A percentile compares a stretch with the other conserved stretches of the same genome.
phyloP scores from a whole-genome alignment of 805 yeast species.

The Brettanomyces anomalus region DNA sequence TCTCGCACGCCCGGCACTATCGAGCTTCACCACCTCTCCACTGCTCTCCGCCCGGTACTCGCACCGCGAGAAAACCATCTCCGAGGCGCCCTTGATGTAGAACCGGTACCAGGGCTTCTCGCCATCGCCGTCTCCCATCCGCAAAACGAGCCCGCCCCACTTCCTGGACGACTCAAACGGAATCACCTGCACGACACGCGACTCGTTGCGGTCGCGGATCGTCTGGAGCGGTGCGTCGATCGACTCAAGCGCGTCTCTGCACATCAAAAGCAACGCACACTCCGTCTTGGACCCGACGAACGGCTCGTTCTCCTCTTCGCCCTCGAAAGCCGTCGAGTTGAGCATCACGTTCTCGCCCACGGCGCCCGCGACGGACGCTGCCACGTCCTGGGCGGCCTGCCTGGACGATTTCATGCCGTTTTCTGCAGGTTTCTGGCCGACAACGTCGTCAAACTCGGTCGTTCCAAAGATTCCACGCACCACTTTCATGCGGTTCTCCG shows the following conservation, averaged over 20 bases:
- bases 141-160: slow-evolving; percentile 78
- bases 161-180: slow-evolving; percentile 92
- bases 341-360: slow-evolving; percentile 52
- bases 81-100: slow-evolving; percentile 91
- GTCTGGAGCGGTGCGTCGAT: slow-evolving; percentile 35
- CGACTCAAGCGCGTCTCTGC: slow-evolving; percentile 45
- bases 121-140: slow-evolving; percentile 29
- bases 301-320: slow-evolving; percentile 40
- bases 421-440: neutral
- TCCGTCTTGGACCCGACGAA: slow-evolving; percentile 93
- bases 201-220: slow-evolving; percentile 29
- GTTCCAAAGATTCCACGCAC: slow-evolving; percentile 66
- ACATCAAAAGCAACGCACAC: slow-evolving; percentile 70
- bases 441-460: slow-evolving; percentile 39
- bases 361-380: slow-evolving; percentile 16
- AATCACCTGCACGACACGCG: slow-evolving; percentile 53
- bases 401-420: neutral
- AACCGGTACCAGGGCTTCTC: slow-evolving; percentile 34
- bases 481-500: slow-evolving; percentile 89
- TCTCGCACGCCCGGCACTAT: slow-evolving; percentile 12
- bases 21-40: neutral
- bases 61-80: slow-evolving; percentile 63
- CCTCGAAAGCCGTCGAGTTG: slow-evolving; percentile 89
- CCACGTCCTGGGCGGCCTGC: neutral
- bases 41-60: slow-evolving; percentile 16